Base-by-base conservation (phyloP, 306 rosid genomes). In the Heteromeles arbutifolia region DNA sequence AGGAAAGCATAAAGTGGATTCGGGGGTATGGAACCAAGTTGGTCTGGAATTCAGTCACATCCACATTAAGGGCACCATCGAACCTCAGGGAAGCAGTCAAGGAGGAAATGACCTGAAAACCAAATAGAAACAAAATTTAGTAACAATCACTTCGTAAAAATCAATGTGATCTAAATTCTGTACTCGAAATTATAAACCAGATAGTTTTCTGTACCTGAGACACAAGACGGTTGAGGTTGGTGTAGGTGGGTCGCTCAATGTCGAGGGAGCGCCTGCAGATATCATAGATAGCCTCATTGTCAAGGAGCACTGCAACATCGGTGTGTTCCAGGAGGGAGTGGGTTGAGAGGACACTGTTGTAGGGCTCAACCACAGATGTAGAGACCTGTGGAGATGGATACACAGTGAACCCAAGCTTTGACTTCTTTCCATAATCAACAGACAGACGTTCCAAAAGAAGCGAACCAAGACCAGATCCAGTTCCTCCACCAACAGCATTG, bases 1-100 rank as follows among this genome's bases (percentile, higher is more conserved):
- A 93, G 29, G 98, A 93, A 87, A 93, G 96, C 98, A 93, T 93
- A 59, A 93, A 93, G 88, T 93, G 98, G 85, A 93, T 93, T 78
- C 97, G 85, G 0, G 98, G 98, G 79, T 93, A 93, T 1, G 98
- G 97, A 17, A 93, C 98, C 89, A 93, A 70, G 85, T 93, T 91
- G 72, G 98, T 93, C 74, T 93, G 98, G 87, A 93, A 89, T 72
- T 93, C 97, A 21, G 98, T 91, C 25, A 93, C 93, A 78, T 93
- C 97, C 79, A 93, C 97, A 53, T 91, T 91, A 78, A 93, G 74
- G 15, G 97, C 98, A 61, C 98, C 98, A 73, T 93, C 98, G 43
- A 93, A 93, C 81, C 98, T 84, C 76, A 93, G 76, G 17, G 98
- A 91, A 72, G 96, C 96, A 37, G 98, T 93, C 90, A 93, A 69